Conservation (phyloP, 352 stramenopile genomes). For the Blastocystis sp. region DNA sequence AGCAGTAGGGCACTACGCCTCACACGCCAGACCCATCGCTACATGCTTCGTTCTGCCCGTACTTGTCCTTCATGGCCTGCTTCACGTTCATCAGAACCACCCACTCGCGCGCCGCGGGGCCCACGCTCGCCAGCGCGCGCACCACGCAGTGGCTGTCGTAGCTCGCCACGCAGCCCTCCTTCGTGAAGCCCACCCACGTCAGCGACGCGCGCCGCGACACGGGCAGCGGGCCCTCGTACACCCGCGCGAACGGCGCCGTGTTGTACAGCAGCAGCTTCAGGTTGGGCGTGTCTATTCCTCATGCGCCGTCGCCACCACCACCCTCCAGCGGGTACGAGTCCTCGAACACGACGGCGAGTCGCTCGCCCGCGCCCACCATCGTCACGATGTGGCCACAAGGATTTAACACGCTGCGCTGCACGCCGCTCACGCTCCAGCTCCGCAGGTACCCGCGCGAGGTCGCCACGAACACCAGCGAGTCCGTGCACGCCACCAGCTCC, state of each 20-base stretch:
- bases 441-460: slow-evolving; percentile 32
- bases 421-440: slow-evolving; percentile 37
- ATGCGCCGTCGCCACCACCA: background rate
- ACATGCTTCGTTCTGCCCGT: slow-evolving; percentile 19
- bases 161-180: slow-evolving; percentile 21
- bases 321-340: slow-evolving; percentile 43
- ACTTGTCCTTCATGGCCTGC: slow-evolving; percentile 13
- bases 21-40: background rate
- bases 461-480: slow-evolving; percentile 56
- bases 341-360: slow-evolving; percentile 26
- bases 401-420: slow-evolving; percentile 17
- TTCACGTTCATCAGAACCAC: slow-evolving; percentile 56
- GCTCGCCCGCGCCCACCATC: slow-evolving; percentile 5
- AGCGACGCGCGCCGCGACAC: background rate
- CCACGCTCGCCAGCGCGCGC: slow-evolving; percentile 18
- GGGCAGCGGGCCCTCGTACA: slow-evolving; percentile 14
- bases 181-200: slow-evolving; percentile 40
- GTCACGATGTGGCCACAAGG: slow-evolving; percentile 34
- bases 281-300: slow-evolving; percentile 20
- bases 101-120: slow-evolving; percentile 4
- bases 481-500: slow-evolving; percentile 45
- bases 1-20: slow-evolving; percentile 38
- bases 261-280: slow-evolving; percentile 52
- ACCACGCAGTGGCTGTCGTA: slow-evolving; percentile 39
- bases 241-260: slow-evolving; percentile 21